Conservation (phyloP, 2,329 filamentous ascomycete species). For the Aspergillus fischeri region DNA sequence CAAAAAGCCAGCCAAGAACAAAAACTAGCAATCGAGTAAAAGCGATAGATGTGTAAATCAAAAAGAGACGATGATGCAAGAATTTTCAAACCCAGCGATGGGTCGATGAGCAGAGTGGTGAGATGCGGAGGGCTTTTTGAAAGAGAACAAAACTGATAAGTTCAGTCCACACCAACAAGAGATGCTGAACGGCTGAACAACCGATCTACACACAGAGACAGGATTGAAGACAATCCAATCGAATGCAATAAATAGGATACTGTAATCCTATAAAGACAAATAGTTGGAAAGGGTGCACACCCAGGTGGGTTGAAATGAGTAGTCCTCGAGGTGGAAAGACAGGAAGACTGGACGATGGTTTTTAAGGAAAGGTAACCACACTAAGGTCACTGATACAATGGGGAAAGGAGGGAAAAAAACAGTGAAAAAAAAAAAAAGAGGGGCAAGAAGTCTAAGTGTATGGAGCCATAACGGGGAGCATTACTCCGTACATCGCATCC, state of each 20-base stretch:
- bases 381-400: not conserved
- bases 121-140: not conserved
- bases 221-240: not conserved
- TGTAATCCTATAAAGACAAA: constrained; percentile 4
- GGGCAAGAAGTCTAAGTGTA: not conserved
- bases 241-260: constrained; percentile 1
- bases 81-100: not conserved
- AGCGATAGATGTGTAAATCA: not conserved
- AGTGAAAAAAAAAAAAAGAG: constrained; percentile 6
- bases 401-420: not conserved
- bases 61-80: not conserved
- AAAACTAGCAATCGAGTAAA: not conserved
- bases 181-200: not conserved
- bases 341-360: constrained; percentile 1
- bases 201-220: not conserved
- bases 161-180: not conserved
- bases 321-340: constrained; percentile 1
- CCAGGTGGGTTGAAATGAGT: constrained; percentile 11
- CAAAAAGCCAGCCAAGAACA: not conserved
- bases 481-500: too few relatives aligned
- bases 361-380: not conserved
- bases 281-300: not conserved
- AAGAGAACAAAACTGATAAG: not conserved
- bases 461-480: not conserved
- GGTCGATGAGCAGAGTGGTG: not conserved